Evolutionary conservation across 768 basidiomycete species (phyloP).

Genomic region (Solioccasus polychromus): DNA sequence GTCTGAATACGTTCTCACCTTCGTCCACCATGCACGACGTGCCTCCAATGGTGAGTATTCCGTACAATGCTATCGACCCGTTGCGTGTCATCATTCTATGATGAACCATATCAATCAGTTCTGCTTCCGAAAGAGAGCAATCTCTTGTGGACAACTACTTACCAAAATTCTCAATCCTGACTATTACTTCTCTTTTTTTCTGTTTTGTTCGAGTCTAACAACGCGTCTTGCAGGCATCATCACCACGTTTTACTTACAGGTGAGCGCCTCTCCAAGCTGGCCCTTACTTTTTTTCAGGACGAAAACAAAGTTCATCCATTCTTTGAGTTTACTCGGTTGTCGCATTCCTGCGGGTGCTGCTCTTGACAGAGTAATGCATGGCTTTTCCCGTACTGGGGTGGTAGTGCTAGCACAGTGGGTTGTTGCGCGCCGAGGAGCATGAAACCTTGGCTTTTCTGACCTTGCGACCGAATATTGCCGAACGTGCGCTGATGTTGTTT

Average conservation of each 20-base stretch:
- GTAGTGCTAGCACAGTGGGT: constrained; percentile 35
- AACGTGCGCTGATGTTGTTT: constrained; percentile 8
- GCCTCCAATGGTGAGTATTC: constrained; percentile 15
- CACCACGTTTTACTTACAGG: not conserved
- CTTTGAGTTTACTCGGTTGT: constrained; percentile 55
- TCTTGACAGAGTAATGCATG: constrained; percentile 36
- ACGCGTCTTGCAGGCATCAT: not conserved
- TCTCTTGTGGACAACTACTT: constrained; percentile 69
- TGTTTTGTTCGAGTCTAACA: constrained; percentile 4
- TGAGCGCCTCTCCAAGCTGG: not conserved
- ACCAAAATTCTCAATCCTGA: constrained; percentile 54
- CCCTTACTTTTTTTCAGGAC: constrained; percentile 34
- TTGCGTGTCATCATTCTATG: constrained; percentile 25
- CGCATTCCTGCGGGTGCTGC: constrained; percentile 35
- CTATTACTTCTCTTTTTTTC: not conserved
- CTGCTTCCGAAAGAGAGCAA: constrained; percentile 80
- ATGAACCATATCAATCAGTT: constrained; percentile 63
- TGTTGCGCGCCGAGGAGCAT: constrained; percentile 38
- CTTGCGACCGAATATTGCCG: not conserved
- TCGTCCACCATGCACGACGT: too few relatives aligned
- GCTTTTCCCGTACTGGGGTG: constrained; percentile 48
- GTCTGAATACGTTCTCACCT: constrained; percentile 20
- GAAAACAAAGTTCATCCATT: constrained; percentile 86
- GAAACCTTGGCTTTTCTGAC: constrained; percentile 71
- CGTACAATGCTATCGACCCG: not conserved